Evolutionary conservation across 2,329 filamentous ascomycete genomes (phyloP).

Genomic region (Trichophyton schoenleinii): DNA sequence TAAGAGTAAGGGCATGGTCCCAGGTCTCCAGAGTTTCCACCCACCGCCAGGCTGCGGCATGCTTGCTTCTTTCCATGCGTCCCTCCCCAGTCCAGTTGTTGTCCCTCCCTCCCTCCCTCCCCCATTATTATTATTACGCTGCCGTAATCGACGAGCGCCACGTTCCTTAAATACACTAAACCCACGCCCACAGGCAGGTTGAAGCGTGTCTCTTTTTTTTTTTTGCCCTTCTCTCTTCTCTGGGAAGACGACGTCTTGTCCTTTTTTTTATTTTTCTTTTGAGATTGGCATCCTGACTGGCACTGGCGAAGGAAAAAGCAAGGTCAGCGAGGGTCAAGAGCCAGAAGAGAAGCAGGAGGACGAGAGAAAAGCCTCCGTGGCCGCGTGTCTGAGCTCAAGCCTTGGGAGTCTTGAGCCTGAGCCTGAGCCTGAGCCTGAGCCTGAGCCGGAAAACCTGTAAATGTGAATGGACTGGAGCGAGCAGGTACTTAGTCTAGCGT

Average conservation of each 20-base stretch:
- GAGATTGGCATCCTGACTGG: not conserved
- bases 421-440: too few relatives aligned
- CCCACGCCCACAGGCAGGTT: not conserved
- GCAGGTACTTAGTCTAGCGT: not conserved
- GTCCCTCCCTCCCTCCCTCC: not conserved
- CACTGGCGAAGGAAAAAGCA: not conserved
- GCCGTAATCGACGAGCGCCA: not conserved
- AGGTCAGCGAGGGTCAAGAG: not conserved
- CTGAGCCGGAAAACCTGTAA: too few relatives aligned
- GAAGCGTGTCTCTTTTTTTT: not conserved
- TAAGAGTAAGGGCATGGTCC: not conserved
- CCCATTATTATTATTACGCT: not conserved
- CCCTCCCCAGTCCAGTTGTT: not conserved
- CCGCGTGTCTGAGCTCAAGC: constrained; percentile 1
- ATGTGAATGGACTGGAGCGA: too few relatives aligned
- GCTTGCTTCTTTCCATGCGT: not conserved
- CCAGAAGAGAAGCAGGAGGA: not conserved
- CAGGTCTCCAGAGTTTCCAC: not conserved
- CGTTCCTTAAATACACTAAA: constrained; percentile 4
- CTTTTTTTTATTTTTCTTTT: not conserved
- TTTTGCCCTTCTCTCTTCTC: not conserved
- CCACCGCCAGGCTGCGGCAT: not conserved
- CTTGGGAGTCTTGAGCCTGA: too few relatives aligned
- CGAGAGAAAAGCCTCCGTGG: not conserved
- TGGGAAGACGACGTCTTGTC: too few relatives aligned